A percentile compares a stretch with the other conserved stretches of the same genome.
phyloP scores from a whole-genome alignment of 2,329 filamentous ascomycete species.

The Sporothrix euskadiensis region DNA sequence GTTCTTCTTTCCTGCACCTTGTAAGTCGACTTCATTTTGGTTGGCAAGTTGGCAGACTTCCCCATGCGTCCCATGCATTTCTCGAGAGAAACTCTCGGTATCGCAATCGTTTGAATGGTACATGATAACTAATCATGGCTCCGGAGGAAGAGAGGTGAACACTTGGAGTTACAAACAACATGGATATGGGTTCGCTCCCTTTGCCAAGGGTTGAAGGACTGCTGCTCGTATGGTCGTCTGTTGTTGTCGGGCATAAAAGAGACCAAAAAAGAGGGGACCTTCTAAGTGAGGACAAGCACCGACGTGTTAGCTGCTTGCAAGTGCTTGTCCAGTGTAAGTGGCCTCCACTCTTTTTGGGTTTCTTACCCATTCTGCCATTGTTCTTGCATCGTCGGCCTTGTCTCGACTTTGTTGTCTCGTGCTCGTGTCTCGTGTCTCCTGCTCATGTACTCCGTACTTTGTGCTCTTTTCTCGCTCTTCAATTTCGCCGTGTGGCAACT shows the following conservation, averaged over 20 bases:
- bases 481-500: neutral
- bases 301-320: neutral
- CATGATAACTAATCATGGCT: neutral
- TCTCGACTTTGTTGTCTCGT: neutral
- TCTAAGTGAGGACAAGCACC: neutral
- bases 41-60: neutral
- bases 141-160: neutral
- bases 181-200: neutral
- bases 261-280: neutral
- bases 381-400: neutral
- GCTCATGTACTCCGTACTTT: neutral
- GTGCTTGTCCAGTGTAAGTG: neutral
- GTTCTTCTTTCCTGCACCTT: neutral
- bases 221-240: neutral
- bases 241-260: neutral
- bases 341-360: neutral
- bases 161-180: neutral
- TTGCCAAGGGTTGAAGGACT: neutral
- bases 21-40: too few relatives aligned
- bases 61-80: neutral
- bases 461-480: neutral
- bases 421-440: neutral
- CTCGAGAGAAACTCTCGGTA: neutral
- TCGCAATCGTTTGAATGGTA: constrained; percentile 3
- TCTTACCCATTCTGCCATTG: neutral